phyloP scores from a whole-genome alignment of 306 rosid genomes.

The Cucurbita moschata region DNA sequence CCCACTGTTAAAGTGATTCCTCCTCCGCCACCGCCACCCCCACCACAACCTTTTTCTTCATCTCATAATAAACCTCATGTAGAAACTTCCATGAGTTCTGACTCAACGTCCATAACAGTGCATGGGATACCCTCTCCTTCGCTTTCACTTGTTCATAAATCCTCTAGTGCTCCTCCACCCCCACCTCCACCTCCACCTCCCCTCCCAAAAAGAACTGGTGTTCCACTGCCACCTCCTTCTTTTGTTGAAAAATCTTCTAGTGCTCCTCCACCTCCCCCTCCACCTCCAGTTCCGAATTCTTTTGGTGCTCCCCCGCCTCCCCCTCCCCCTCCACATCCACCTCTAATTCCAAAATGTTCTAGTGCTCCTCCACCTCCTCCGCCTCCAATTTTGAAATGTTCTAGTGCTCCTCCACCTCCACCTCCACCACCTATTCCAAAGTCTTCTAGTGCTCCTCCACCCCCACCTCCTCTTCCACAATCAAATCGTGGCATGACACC shows the following conservation, averaged over 20 bases:
- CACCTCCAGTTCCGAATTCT: constrained; percentile 21
- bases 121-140: background rate
- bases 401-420: constrained; percentile 13
- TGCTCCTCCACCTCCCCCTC: constrained; percentile 26
- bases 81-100: background rate
- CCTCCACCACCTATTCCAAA: no score
- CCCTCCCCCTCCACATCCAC: constrained; percentile 26
- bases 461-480: constrained; percentile 20
- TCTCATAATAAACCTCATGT: background rate
- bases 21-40: constrained; percentile 13
- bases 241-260: background rate
- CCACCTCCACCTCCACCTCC: background rate
- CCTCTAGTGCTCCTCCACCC: constrained; percentile 12
- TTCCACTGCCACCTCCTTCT: background rate
- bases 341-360: constrained; percentile 12
- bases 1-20: background rate
- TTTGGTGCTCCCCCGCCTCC: constrained; percentile 24
- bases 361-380: constrained; percentile 15
- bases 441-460: background rate
- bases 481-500: constrained; percentile 5
- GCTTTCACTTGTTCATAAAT: constrained; percentile 10
- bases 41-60: constrained; percentile 10
- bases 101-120: background rate
- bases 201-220: background rate
- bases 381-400: background rate